Conservation (phyloP, 148 eudicot genomes). For the Chenopodium album region DNA sequence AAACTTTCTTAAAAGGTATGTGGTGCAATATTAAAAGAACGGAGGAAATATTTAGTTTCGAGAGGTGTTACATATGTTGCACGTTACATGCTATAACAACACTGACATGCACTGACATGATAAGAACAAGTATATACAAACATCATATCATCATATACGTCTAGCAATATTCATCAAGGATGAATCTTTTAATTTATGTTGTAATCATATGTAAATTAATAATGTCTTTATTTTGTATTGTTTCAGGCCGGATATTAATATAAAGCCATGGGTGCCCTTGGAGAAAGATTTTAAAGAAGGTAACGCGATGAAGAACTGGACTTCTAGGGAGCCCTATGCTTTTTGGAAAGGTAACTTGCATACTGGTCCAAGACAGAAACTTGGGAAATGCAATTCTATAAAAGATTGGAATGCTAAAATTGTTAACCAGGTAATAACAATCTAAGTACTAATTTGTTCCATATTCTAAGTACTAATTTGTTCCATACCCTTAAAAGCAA, state of each 20-base stretch:
- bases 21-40: too few relatives aligned
- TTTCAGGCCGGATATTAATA: slow-evolving; percentile 58
- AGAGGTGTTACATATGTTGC: too few relatives aligned
- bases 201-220: too few relatives aligned
- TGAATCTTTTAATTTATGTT: too few relatives aligned
- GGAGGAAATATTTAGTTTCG: too few relatives aligned
- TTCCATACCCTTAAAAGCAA: not conserved
- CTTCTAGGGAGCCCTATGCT: slow-evolving; percentile 56
- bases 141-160: too few relatives aligned
- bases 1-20: too few relatives aligned
- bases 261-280: slow-evolving; percentile 62
- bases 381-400: slow-evolving; percentile 44
- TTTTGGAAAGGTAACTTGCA: slow-evolving; percentile 67
- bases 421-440: slow-evolving; percentile 38
- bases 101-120: not conserved
- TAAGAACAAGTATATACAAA: too few relatives aligned
- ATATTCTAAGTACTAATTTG: too few relatives aligned
- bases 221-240: too few relatives aligned
- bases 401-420: slow-evolving; percentile 56
- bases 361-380: slow-evolving; percentile 37
- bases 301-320: slow-evolving; percentile 50
- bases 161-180: too few relatives aligned
- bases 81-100: too few relatives aligned
- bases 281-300: slow-evolving; percentile 55
- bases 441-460: not conserved